Conservation (phyloP, 2,329 filamentous ascomycete species). For the Trichoderma polysporum region DNA sequence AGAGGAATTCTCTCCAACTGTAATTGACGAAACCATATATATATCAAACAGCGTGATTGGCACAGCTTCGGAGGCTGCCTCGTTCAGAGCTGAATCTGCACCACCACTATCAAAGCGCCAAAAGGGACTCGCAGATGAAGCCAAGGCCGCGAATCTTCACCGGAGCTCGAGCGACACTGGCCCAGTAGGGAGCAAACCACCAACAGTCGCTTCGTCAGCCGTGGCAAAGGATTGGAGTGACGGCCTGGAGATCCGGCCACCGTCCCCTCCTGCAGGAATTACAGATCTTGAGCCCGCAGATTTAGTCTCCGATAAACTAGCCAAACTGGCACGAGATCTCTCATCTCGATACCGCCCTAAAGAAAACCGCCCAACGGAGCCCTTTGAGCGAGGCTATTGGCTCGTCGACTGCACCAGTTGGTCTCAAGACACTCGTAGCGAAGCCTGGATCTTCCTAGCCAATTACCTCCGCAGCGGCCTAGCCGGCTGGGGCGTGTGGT, state of each 20-base stretch:
- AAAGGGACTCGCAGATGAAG: constrained; percentile 23
- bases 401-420: constrained; percentile 58
- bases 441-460: constrained; percentile 62
- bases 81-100: constrained; percentile 33
- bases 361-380: constrained; percentile 36
- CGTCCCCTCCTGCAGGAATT: constrained; percentile 52
- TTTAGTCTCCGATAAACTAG: constrained; percentile 59
- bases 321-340: constrained; percentile 50
- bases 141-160: constrained; percentile 23
- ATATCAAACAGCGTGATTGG: constrained; percentile 34
- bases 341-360: constrained; percentile 53
- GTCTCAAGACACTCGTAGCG: constrained; percentile 46
- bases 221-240: constrained; percentile 28
- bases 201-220: constrained; percentile 13
- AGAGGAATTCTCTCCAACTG: background rate
- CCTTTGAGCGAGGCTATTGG: constrained; percentile 79
- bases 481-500: constrained; percentile 68
- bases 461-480: constrained; percentile 58
- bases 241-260: constrained; percentile 52
- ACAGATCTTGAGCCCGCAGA: constrained; percentile 46
- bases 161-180: constrained; percentile 35
- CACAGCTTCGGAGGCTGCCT: constrained; percentile 21
- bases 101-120: constrained; percentile 33
- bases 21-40: constrained; percentile 33
- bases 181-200: constrained; percentile 12